phyloP scores from a whole-genome alignment of 371 early-diverging fungal genomes.

The Haplosporangium sp. region DNA sequence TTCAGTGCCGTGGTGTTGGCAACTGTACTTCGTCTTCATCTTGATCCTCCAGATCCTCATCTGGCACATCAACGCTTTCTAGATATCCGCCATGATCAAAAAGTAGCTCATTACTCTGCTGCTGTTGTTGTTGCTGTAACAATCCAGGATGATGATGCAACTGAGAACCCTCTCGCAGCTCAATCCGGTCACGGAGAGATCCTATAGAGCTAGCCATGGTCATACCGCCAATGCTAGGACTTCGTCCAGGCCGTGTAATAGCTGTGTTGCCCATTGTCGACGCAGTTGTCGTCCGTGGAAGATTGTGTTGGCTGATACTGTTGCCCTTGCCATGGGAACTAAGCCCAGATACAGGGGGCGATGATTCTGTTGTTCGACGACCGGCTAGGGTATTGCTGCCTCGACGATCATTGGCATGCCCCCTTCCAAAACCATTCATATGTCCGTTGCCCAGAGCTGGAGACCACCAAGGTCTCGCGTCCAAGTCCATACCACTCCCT shows the following conservation, averaged over 20 bases:
- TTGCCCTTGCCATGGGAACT: constrained; percentile 7
- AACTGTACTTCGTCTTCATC: constrained; percentile 49
- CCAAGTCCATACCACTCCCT: constrained; percentile 7
- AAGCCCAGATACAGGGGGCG: constrained; percentile 1
- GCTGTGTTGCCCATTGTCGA: constrained; percentile 11
- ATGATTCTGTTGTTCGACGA: not conserved
- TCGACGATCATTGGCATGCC: not conserved
- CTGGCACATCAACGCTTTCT: constrained; percentile 8
- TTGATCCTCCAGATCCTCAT: constrained; percentile 26
- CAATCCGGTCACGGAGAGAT: constrained; percentile 46
- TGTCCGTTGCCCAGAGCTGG: not conserved
- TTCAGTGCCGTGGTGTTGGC: constrained; percentile 1
- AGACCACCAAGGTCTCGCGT: constrained; percentile 37
- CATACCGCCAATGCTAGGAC: constrained; percentile 37
- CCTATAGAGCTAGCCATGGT: constrained; percentile 47
- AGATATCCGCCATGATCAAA: constrained; percentile 27
- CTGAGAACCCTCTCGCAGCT: constrained; percentile 30
- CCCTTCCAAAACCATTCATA: not conserved
- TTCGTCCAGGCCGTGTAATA: constrained; percentile 24
- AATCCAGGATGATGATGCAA: too few relatives aligned
- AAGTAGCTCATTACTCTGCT: constrained; percentile 17
- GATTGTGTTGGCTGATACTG: constrained; percentile 6
- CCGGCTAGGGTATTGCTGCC: not conserved
- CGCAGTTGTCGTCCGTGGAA: too few relatives aligned
- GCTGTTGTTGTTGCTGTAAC: not conserved